Percentiles rank a stretch among this genome's conserved stretches.
These are phyloP conservation scores for Durio zibethinus DNA, from an alignment of 345 rosid genomes.

Conservation along the genomic window DNA sequence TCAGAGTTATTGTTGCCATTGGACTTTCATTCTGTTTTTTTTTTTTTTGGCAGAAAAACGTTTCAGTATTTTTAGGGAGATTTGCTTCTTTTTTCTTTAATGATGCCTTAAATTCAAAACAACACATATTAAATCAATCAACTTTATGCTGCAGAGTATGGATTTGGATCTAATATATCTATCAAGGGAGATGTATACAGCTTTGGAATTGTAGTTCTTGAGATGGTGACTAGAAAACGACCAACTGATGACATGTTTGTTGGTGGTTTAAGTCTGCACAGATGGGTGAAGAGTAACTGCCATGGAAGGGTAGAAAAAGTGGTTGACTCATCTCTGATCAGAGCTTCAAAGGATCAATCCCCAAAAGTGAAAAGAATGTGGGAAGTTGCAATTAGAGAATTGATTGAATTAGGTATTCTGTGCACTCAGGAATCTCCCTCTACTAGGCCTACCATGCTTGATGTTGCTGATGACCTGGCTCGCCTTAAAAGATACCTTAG, in stretches of 20 bases:
- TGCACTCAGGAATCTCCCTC: slow-evolving; percentile 58
- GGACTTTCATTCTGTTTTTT: no score
- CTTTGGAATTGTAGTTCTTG: no score
- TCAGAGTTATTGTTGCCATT: no score
- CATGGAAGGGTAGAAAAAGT: slow-evolving; percentile 37
- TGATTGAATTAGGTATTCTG: slow-evolving; percentile 52
- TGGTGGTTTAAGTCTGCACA: slow-evolving; percentile 40
- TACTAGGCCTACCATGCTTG: slow-evolving; percentile 44
- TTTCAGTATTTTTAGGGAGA: no score
- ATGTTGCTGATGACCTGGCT: slow-evolving; percentile 52
- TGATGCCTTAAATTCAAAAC: no score
- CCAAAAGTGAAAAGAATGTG: slow-evolving; percentile 46
- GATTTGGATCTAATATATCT: no score
- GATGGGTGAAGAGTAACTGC: slow-evolving; percentile 45
- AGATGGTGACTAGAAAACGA: no score
- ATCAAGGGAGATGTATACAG: no score
- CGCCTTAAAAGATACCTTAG: slow-evolving; percentile 50
- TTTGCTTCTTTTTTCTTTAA: no score
- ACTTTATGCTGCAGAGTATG: no score
- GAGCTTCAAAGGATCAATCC: slow-evolving; percentile 37
- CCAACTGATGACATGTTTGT: slow-evolving; percentile 48
- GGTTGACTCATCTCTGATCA: slow-evolving; percentile 41
- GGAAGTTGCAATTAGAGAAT: slow-evolving; percentile 43
- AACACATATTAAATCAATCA: no score
- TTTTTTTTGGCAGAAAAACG: no score